A percentile compares a stretch with the other conserved stretches of the same genome.
Evolutionary conservation across 2,329 filamentous ascomycete species (phyloP).

Genomic region (Hypoxylon sp.): DNA sequence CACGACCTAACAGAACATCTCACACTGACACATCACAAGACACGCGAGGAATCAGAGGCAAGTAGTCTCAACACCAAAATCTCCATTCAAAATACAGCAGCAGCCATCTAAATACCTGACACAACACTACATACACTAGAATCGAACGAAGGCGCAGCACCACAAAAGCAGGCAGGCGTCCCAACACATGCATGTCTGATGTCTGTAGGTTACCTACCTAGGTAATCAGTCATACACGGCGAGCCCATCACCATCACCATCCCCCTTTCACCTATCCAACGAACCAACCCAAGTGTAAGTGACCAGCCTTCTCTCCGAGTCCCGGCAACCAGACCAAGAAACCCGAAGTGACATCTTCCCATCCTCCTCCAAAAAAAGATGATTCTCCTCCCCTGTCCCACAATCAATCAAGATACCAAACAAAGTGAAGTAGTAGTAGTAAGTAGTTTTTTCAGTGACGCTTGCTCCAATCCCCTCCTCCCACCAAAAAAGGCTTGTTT

Average conservation of each 20-base stretch:
- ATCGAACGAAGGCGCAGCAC: conserved; percentile 34
- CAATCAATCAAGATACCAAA: too few species aligned
- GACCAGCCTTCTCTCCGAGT: conserved; percentile 4
- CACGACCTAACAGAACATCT: too few species aligned
- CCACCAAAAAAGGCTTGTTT: conserved; percentile 5
- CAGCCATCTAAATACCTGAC: conserved; percentile 5
- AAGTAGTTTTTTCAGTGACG: too few species aligned
- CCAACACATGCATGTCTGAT: too few species aligned
- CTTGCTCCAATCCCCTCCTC: conserved; percentile 1
- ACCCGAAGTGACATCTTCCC: too few species aligned
- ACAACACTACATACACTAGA: conserved; percentile 32
- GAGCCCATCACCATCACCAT: too few species aligned
- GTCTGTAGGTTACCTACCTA: too few species aligned
- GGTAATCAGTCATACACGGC: too few species aligned
- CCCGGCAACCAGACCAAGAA: conserved; percentile 22
- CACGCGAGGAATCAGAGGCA: too few species aligned
- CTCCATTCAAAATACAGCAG: conserved; percentile 37
- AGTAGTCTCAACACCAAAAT: conserved; percentile 16
- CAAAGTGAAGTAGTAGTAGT: too few species aligned
- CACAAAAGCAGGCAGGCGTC: too few species aligned
- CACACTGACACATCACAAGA: too few species aligned
- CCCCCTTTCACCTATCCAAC: neutral
- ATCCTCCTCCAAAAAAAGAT: neutral
- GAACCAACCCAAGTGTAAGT: conserved; percentile 1
- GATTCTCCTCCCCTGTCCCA: neutral